phyloP scores from a whole-genome alignment of 805 yeast genomes.

The Ogataea neopini region DNA sequence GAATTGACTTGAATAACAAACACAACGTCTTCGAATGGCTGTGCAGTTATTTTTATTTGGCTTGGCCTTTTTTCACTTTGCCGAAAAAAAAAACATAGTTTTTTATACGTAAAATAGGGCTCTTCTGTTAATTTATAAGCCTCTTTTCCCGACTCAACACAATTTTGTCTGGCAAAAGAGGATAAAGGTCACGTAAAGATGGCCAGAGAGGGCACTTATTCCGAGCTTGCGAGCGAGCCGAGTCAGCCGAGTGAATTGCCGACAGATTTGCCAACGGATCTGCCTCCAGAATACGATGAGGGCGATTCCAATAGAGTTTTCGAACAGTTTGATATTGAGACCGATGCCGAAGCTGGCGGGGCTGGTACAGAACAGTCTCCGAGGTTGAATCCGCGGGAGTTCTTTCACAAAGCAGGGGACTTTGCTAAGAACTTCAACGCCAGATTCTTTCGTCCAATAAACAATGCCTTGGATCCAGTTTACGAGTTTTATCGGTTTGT shows the following conservation, averaged over 20 bases:
- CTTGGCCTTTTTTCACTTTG: background rate
- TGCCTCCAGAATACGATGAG: slow-evolving; percentile 30
- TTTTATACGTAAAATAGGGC: background rate
- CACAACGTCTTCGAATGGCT: background rate
- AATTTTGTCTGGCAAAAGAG: background rate
- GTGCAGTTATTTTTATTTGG: slow-evolving; percentile 1
- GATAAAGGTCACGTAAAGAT: background rate
- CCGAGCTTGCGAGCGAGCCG: slow-evolving; percentile 13
- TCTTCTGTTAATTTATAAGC: background rate
- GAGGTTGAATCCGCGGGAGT: slow-evolving; percentile 21
- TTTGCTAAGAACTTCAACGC: slow-evolving; percentile 40
- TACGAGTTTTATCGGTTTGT: slow-evolving; percentile 47
- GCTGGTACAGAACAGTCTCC: background rate
- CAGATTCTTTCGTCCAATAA: slow-evolving; percentile 43
- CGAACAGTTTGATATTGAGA: slow-evolving; percentile 49
- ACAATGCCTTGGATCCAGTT: slow-evolving; percentile 51
- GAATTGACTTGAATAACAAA: too few species aligned
- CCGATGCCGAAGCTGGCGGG: slow-evolving; percentile 14
- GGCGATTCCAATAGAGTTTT: slow-evolving; percentile 17
- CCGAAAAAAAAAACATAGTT: background rate
- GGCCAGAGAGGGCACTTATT: slow-evolving; percentile 13
- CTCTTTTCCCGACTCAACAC: background rate
- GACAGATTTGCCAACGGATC: slow-evolving; percentile 4
- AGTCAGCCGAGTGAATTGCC: slow-evolving; percentile 1
- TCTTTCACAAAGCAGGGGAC: slow-evolving; percentile 41